phyloP scores from a whole-genome alignment of 371 early-diverging fungal genomes.

The Mortierella sp. region DNA sequence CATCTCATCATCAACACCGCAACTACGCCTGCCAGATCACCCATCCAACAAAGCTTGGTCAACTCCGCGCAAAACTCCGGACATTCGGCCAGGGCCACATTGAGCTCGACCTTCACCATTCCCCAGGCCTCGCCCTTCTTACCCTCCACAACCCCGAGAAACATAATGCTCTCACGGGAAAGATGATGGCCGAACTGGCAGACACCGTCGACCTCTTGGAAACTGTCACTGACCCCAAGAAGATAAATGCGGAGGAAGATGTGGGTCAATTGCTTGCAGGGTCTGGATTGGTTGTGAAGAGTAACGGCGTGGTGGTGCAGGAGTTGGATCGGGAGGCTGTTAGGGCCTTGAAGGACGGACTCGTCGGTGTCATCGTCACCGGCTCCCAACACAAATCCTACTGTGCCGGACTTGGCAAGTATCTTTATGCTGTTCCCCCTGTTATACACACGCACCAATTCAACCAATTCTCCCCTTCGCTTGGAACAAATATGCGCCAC shows the following conservation, averaged over 20 bases:
- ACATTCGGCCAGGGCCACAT: slow-evolving; percentile 63
- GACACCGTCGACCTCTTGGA: slow-evolving; percentile 67
- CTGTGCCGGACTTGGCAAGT: slow-evolving; percentile 76
- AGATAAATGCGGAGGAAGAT: background rate
- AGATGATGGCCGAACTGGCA: slow-evolving; percentile 80
- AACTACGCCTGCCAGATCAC: slow-evolving; percentile 44
- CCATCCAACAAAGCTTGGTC: slow-evolving; percentile 46
- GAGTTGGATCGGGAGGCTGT: slow-evolving; percentile 18
- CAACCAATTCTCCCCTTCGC: too few relatives aligned
- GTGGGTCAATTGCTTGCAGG: slow-evolving; percentile 13
- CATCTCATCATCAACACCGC: background rate
- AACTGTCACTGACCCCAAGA: slow-evolving; percentile 1
- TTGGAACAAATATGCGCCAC: background rate
- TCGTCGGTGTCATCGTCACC: slow-evolving; percentile 68
- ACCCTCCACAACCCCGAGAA: slow-evolving; percentile 64
- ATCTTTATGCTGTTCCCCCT: background rate
- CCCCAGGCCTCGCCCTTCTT: slow-evolving; percentile 65
- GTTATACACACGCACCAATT: background rate
- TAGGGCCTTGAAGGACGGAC: slow-evolving; percentile 21
- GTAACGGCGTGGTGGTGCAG: slow-evolving; percentile 21
- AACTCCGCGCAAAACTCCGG: slow-evolving; percentile 60
- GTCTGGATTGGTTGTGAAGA: slow-evolving; percentile 33
- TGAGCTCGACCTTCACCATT: slow-evolving; percentile 55
- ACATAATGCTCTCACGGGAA: slow-evolving; percentile 78
- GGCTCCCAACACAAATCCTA: slow-evolving; percentile 68